A percentile compares a stretch with the other conserved stretches of the same genome.
phyloP scores from a whole-genome alignment of 208 protist species.

The Trypanosoma melophagium region DNA sequence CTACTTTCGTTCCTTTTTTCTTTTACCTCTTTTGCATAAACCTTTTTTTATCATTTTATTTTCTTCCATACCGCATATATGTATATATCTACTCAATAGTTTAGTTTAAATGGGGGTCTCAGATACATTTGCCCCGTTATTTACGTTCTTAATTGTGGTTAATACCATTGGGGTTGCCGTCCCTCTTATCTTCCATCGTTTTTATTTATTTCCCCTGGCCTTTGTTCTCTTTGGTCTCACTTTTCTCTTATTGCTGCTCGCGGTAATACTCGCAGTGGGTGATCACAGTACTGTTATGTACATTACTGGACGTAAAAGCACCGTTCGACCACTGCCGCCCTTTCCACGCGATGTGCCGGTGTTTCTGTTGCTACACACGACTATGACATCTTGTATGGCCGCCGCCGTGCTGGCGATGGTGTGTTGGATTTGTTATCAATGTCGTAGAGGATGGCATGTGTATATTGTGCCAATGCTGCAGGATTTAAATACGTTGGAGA shows the following conservation, averaged over 20 bases:
- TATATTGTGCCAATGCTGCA: conserved; percentile 42
- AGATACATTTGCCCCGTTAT: conserved; percentile 18
- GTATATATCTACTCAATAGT: conserved; percentile 6
- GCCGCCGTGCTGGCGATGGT: conserved; percentile 40
- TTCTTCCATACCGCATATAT: background rate
- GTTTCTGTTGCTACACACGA: conserved; percentile 33
- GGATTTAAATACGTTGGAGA: conserved; percentile 33
- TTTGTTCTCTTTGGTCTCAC: conserved; percentile 33
- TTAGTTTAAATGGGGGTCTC: conserved; percentile 6
- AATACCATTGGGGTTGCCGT: conserved; percentile 19
- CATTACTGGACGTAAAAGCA: background rate
- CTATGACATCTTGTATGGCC: conserved; percentile 33
- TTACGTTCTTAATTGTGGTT: conserved; percentile 32
- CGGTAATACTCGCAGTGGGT: conserved; percentile 10
- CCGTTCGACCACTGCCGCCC: background rate
- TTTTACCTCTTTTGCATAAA: background rate
- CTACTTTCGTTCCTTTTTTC: conserved; percentile 9
- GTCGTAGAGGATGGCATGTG: conserved; percentile 33
- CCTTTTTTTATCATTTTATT: background rate
- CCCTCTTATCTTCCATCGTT: conserved; percentile 33
- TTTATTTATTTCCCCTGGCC: conserved; percentile 25
- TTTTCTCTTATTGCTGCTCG: conserved; percentile 25
- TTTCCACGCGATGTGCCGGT: conserved; percentile 9
- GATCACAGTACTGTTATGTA: conserved; percentile 12
- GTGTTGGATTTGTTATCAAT: conserved; percentile 36